phyloP scores from a whole-genome alignment of 2,329 filamentous ascomycete species.

The Neonectria sp. region DNA sequence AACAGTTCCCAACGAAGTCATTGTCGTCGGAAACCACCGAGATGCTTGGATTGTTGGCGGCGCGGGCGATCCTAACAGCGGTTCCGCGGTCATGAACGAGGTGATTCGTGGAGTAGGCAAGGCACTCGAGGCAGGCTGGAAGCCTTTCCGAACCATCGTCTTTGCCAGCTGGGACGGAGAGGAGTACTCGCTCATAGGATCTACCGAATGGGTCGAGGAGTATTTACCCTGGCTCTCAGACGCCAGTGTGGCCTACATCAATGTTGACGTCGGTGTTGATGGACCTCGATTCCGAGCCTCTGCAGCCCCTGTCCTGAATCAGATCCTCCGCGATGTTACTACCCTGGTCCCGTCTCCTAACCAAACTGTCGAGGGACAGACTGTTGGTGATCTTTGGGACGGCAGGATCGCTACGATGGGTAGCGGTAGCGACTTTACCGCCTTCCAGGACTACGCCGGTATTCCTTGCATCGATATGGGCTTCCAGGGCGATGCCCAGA shows the following conservation, averaged over 20 bases:
- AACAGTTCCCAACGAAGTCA: slow-evolving; percentile 85
- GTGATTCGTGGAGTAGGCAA: slow-evolving; percentile 82
- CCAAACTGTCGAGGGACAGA: slow-evolving; percentile 80
- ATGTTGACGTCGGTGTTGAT: slow-evolving; percentile 82
- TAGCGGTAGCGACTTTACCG: slow-evolving; percentile 81
- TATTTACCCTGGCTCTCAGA: slow-evolving; percentile 84
- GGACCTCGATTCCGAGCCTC: slow-evolving; percentile 75
- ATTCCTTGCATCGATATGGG: slow-evolving; percentile 76
- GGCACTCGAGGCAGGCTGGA: slow-evolving; percentile 73
- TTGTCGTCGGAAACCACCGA: slow-evolving; percentile 92
- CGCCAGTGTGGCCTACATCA: slow-evolving; percentile 85
- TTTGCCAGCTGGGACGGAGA: slow-evolving; percentile 89
- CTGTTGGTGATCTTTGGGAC: slow-evolving; percentile 78
- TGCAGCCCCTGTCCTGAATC: slow-evolving; percentile 83
- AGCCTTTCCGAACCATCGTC: slow-evolving; percentile 86
- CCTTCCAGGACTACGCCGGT: slow-evolving; percentile 81
- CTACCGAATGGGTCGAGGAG: slow-evolving; percentile 95
- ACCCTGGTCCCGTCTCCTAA: slow-evolving; percentile 78
- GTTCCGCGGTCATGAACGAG: slow-evolving; percentile 84
- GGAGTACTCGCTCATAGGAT: slow-evolving; percentile 89
- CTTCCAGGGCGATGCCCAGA: slow-evolving; percentile 62
- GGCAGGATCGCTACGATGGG: slow-evolving; percentile 76
- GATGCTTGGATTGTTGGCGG: slow-evolving; percentile 94
- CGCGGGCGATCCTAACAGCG: slow-evolving; percentile 86
- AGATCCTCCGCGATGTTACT: slow-evolving; percentile 78